Percentiles rank a stretch among this genome's conserved stretches.
phyloP scores from a whole-genome alignment of 306 rosid species.

The Sechiopsis laciniata region DNA sequence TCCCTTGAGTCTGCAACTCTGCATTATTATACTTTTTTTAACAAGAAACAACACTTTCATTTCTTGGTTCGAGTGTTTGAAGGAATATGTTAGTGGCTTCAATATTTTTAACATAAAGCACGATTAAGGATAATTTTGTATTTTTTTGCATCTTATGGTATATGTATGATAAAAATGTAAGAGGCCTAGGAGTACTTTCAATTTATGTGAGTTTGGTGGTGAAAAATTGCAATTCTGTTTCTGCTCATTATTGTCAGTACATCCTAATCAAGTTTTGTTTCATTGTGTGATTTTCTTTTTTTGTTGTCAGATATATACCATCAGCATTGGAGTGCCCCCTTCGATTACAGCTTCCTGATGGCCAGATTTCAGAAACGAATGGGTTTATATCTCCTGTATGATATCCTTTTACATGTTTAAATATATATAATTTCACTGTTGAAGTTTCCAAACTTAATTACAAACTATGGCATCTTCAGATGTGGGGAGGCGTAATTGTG shows the following conservation, averaged over 20 bases:
- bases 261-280: not conserved
- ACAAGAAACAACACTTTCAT: too few relatives aligned
- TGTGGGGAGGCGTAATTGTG: conserved; percentile 95
- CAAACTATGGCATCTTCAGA: conserved; percentile 44
- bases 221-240: not conserved
- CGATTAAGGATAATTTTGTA: not conserved
- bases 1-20: not conserved
- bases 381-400: conserved; percentile 92
- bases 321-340: conserved; percentile 87
- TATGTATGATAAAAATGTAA: too few relatives aligned
- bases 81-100: too few relatives aligned
- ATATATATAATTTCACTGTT: not conserved
- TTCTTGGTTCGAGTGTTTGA: too few relatives aligned
- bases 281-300: not conserved
- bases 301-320: conserved; percentile 59
- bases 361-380: conserved; percentile 76
- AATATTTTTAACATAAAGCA: not conserved
- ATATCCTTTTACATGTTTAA: conserved; percentile 13
- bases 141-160: too few relatives aligned
- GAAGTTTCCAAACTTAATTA: conserved; percentile 20
- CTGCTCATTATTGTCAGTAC: conserved; percentile 16
- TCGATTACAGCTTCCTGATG: conserved; percentile 70
- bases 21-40: not conserved
- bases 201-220: too few relatives aligned
- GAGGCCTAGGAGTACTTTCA: too few relatives aligned